phyloP scores from a whole-genome alignment of 2,329 filamentous ascomycete species.

The Aspergillus clavatus region DNA sequence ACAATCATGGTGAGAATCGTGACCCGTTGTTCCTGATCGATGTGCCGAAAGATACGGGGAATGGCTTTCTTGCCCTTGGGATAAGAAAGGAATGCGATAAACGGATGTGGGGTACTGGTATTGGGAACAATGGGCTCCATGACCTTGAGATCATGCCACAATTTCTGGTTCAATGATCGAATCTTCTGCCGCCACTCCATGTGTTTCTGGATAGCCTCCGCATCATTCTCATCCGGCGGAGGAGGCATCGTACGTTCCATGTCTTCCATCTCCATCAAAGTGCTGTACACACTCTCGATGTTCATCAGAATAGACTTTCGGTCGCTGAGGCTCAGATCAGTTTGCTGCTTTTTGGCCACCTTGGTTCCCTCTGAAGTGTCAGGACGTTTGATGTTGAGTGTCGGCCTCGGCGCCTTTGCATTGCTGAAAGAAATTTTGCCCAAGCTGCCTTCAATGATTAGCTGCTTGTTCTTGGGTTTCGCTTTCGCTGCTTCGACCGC shows the following conservation, averaged over 20 bases:
- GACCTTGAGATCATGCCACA: conserved; percentile 86
- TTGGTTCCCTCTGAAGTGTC: conserved; percentile 61
- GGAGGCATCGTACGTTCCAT: conserved; percentile 77
- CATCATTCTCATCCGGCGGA: conserved; percentile 60
- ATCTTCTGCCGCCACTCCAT: conserved; percentile 73
- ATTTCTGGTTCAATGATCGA: conserved; percentile 66
- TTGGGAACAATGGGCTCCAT: conserved; percentile 81
- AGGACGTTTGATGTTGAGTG: conserved; percentile 89
- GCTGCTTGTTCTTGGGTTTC: conserved; percentile 94
- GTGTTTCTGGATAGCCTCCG: conserved; percentile 66
- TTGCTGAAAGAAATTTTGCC: conserved; percentile 99
- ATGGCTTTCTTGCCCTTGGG: conserved; percentile 95
- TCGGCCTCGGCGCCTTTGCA: conserved; percentile 89
- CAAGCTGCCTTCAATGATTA: conserved; percentile 91
- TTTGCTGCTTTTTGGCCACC: conserved; percentile 44
- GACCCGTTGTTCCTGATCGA: conserved; percentile 82
- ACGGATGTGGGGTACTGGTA: conserved; percentile 70
- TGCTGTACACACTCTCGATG: conserved; percentile 83
- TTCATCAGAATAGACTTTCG: conserved; percentile 78
- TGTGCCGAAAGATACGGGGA: conserved; percentile 88
- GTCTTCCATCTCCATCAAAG: conserved; percentile 90
- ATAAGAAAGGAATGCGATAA: conserved; percentile 92
- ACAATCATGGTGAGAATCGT: conserved; percentile 95
- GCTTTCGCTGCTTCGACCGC: conserved; percentile 96
- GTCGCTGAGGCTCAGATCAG: conserved; percentile 59